phyloP scores from a whole-genome alignment of 176 grass and related monocot genomes.

The Lolium rigidum region DNA sequence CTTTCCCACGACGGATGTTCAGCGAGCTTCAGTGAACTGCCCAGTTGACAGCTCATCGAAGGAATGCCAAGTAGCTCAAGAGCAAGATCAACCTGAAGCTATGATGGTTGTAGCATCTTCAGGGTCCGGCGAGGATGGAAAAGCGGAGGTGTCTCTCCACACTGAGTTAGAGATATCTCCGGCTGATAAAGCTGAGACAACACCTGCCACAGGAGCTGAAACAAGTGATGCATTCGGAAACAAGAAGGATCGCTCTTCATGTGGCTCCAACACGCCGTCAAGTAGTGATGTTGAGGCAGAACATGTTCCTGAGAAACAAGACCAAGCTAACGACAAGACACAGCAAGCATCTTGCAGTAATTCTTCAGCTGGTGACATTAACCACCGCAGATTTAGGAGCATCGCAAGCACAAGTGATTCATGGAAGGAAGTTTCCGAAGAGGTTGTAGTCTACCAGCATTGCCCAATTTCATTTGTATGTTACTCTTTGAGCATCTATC shows the following conservation, averaged over 20 bases:
- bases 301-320: conserved; percentile 67
- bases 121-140: conserved; percentile 53
- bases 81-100: conserved; percentile 46
- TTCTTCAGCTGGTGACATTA: conserved; percentile 60
- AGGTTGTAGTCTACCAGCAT: conserved; percentile 67
- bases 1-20: conserved; percentile 40
- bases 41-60: conserved; percentile 40
- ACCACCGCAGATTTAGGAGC: conserved; percentile 73
- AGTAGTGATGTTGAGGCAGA: conserved; percentile 80
- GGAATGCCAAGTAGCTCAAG: conserved; percentile 43
- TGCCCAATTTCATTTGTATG: conserved; percentile 41
- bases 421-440: conserved; percentile 92
- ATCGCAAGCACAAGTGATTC: conserved; percentile 82
- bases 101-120: conserved; percentile 34
- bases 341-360: conserved; percentile 71
- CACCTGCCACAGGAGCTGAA: conserved; percentile 44
- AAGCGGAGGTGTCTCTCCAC: conserved; percentile 42
- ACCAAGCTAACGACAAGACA: conserved; percentile 51
- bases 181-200: conserved; percentile 42
- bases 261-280: conserved; percentile 88
- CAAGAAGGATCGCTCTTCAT: conserved; percentile 92
- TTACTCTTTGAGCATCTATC: conserved; percentile 44
- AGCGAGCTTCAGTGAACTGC: conserved; percentile 45
- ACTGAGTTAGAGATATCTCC: conserved; percentile 51
- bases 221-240: conserved; percentile 47